Percentiles rank a stretch among this genome's conserved stretches.
Evolutionary conservation across 768 basidiomycete genomes (phyloP).

Genomic region (Leucocoprinus birnbaumii): DNA sequence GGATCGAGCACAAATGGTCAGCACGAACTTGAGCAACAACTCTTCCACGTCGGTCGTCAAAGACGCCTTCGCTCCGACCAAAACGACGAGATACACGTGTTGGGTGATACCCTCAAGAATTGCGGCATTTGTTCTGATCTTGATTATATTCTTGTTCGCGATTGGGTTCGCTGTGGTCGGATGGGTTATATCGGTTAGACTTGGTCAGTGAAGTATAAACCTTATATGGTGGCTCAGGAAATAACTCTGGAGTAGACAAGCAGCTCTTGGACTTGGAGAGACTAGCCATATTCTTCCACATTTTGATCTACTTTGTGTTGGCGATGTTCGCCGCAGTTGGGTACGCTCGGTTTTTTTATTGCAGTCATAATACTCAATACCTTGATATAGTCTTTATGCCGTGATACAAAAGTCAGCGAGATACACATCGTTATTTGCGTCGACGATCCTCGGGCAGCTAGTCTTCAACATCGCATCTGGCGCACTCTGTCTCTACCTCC

Average conservation of each 20-base stretch:
- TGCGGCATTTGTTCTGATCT: conserved; percentile 9
- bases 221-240: background rate
- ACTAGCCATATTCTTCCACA: conserved; percentile 18
- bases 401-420: conserved; percentile 11
- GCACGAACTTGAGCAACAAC: background rate
- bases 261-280: conserved; percentile 17
- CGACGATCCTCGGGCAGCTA: conserved; percentile 23
- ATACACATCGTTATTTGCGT: conserved; percentile 16
- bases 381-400: conserved; percentile 16
- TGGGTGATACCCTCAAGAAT: conserved; percentile 14
- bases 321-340: conserved; percentile 17
- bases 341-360: conserved; percentile 6
- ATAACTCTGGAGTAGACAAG: conserved; percentile 3
- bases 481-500: conserved; percentile 23
- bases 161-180: conserved; percentile 10
- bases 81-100: background rate
- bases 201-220: conserved; percentile 8
- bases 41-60: conserved; percentile 1
- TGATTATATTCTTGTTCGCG: conserved; percentile 10
- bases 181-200: conserved; percentile 7
- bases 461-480: conserved; percentile 26
- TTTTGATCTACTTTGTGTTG: conserved; percentile 16
- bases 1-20: background rate
- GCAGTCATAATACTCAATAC: background rate
- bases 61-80: background rate